Evolutionary conservation across 2,329 filamentous ascomycete genomes (phyloP).

Genomic region (Escovopsis sp.): DNA sequence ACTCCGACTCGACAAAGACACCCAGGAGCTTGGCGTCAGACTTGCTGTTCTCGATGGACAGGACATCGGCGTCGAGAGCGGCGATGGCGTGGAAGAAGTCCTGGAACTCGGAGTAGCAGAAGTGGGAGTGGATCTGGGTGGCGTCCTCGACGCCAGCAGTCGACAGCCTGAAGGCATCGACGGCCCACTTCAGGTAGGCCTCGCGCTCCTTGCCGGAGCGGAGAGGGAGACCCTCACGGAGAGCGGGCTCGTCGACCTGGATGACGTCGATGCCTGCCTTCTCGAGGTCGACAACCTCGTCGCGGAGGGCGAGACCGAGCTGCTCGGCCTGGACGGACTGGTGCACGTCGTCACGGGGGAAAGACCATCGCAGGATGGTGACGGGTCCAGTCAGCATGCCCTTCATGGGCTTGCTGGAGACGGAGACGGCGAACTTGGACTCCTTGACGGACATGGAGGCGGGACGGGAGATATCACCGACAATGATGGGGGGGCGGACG

Average conservation of each 20-base stretch:
- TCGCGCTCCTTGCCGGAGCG: constrained; percentile 87
- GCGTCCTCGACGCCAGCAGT: constrained; percentile 87
- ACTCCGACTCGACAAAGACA: constrained; percentile 94
- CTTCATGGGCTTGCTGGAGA: constrained; percentile 99
- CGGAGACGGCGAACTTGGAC: constrained; percentile 92
- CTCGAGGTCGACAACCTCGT: constrained; percentile 97
- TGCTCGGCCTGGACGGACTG: constrained; percentile 98
- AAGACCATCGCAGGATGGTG: constrained; percentile 98
- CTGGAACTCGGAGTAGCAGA: constrained; percentile 99
- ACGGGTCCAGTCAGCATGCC: constrained; percentile 99
- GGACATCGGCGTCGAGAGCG: constrained; percentile 91
- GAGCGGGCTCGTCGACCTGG: constrained; percentile 97
- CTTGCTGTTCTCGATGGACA: constrained; percentile 99
- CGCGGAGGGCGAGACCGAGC: constrained; percentile 92
- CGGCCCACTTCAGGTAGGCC: constrained; percentile 93
- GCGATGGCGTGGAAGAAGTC: constrained; percentile 99
- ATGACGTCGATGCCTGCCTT: constrained; percentile 93
- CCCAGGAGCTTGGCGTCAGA: constrained; percentile 97
- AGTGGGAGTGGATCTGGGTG: constrained; percentile 99
- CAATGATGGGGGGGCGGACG: constrained; percentile 94
- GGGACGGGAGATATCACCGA: constrained; percentile 95
- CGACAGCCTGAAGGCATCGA: constrained; percentile 93
- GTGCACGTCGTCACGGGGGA: constrained; percentile 98
- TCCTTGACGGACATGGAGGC: constrained; percentile 99
- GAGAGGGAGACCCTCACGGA: constrained; percentile 97